Conservation (phyloP, 345 rosid species). For the Melaleuca quinquenervia region DNA sequence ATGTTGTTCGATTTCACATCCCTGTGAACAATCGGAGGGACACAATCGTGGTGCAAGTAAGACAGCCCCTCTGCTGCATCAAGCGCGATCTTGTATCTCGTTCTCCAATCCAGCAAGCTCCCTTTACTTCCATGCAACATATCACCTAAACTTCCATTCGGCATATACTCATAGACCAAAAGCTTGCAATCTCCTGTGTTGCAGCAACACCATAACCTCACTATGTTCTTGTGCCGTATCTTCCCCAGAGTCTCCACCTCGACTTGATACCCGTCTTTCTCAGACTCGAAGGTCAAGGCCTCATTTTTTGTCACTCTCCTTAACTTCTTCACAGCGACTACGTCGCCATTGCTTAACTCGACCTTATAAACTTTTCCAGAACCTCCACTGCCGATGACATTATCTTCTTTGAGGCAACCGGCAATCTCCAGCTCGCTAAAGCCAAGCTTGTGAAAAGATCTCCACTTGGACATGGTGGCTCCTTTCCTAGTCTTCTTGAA, state of each 20-base stretch:
- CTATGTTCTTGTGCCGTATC: conserved; percentile 85
- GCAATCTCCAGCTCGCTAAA: conserved; percentile 61
- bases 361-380: conserved; percentile 84
- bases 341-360: conserved; percentile 50
- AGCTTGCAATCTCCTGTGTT: conserved; percentile 48
- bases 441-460: conserved; percentile 73
- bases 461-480: conserved; percentile 50
- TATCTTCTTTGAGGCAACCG: conserved; percentile 49
- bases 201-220: conserved; percentile 82
- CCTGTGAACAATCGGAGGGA: conserved; percentile 87
- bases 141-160: conserved; percentile 84
- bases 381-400: conserved; percentile 72
- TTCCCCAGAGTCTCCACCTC: conserved; percentile 84
- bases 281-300: conserved; percentile 10
- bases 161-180: conserved; percentile 88
- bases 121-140: conserved; percentile 46
- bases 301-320: conserved; percentile 23
- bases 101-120: conserved; percentile 52
- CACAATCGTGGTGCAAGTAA: conserved; percentile 87
- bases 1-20: conserved; percentile 90
- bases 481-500: conserved; percentile 32
- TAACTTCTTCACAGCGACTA: conserved; percentile 84
- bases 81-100: conserved; percentile 61
- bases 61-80: conserved; percentile 85
- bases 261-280: conserved; percentile 43